Percentiles rank a stretch among this genome's conserved stretches.
Evolutionary conservation across 306 rosid genomes (phyloP).

Genomic region (Erythrophleum fordii): DNA sequence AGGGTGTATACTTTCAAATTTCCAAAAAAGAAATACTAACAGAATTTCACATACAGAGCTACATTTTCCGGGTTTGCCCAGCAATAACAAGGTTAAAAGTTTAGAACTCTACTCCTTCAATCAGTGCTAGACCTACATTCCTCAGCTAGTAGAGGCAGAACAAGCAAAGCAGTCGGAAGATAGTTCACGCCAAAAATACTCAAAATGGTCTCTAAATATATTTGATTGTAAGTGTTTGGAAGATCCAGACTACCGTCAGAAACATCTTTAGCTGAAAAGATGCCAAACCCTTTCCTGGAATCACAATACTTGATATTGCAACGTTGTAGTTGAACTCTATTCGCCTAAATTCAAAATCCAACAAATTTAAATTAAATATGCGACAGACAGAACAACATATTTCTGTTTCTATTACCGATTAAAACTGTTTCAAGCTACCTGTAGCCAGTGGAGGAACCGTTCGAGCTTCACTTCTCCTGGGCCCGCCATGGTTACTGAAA

Average conservation of each 20-base stretch:
- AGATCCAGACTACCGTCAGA: constrained; percentile 67
- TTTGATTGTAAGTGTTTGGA: constrained; percentile 7
- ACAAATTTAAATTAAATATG: constrained; percentile 31
- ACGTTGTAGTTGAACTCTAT: constrained; percentile 75
- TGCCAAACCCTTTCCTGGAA: constrained; percentile 87
- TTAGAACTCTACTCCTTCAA: constrained; percentile 12
- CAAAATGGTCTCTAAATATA: not conserved
- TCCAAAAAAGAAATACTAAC: constrained; percentile 19
- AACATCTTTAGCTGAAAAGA: constrained; percentile 61
- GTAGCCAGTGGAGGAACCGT: constrained; percentile 73
- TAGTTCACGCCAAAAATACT: not conserved
- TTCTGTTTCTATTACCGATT: not conserved
- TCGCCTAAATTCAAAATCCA: constrained; percentile 61
- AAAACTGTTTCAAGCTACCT: constrained; percentile 50
- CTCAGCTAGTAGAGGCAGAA: not conserved
- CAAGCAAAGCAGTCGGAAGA: not conserved
- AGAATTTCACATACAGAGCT: not conserved
- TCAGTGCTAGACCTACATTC: constrained; percentile 3
- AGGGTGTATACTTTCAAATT: constrained; percentile 5
- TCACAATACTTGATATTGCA: constrained; percentile 74
- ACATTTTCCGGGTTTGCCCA: not conserved
- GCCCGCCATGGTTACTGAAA: constrained; percentile 52
- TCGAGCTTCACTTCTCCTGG: constrained; percentile 67
- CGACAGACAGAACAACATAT: constrained; percentile 12
- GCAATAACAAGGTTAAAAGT: constrained; percentile 20